phyloP scores from a whole-genome alignment of 768 basidiomycete genomes.

The Lactarius sanguifluus region DNA sequence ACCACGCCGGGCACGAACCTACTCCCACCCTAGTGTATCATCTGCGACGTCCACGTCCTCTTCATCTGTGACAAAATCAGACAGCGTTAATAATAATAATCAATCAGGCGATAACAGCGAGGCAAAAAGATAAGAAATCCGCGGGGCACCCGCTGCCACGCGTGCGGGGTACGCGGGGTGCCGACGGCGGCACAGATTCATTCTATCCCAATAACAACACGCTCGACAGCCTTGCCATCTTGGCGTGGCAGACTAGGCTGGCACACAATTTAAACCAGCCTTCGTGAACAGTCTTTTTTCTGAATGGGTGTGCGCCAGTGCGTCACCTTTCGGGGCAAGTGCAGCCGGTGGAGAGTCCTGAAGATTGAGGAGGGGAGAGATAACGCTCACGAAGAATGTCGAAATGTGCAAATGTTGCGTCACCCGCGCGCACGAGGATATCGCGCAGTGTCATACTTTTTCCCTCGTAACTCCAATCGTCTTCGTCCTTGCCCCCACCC shows the following conservation, averaged over 20 bases:
- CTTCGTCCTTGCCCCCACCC: slow-evolving; percentile 29
- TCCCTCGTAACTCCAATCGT: slow-evolving; percentile 40
- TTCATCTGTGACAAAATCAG: slow-evolving; percentile 22
- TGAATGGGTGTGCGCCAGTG: not conserved
- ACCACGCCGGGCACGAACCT: slow-evolving; percentile 13
- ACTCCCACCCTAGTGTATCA: slow-evolving; percentile 28
- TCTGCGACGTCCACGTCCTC: slow-evolving; percentile 25
- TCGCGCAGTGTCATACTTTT: slow-evolving; percentile 51
- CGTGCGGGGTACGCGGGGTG: slow-evolving; percentile 25
- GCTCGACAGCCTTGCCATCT: slow-evolving; percentile 23
- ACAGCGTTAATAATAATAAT: slow-evolving; percentile 12
- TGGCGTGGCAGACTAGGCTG: slow-evolving; percentile 22
- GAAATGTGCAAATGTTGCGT: slow-evolving; percentile 38
- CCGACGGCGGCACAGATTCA: slow-evolving; percentile 8
- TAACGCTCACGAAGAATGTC: slow-evolving; percentile 40
- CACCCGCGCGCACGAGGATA: slow-evolving; percentile 42
- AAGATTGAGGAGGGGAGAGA: not conserved
- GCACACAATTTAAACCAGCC: slow-evolving; percentile 3
- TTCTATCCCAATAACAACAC: slow-evolving; percentile 11
- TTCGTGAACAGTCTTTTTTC: slow-evolving; percentile 5
- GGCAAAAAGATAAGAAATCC: slow-evolving; percentile 5
- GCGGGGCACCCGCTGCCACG: slow-evolving; percentile 23
- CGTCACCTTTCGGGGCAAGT: slow-evolving; percentile 12
- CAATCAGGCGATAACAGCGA: slow-evolving; percentile 18
- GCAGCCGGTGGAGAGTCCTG: slow-evolving; percentile 2